Conservation (phyloP, 352 stramenopile genomes). For the Phytophthora tubulina region DNA sequence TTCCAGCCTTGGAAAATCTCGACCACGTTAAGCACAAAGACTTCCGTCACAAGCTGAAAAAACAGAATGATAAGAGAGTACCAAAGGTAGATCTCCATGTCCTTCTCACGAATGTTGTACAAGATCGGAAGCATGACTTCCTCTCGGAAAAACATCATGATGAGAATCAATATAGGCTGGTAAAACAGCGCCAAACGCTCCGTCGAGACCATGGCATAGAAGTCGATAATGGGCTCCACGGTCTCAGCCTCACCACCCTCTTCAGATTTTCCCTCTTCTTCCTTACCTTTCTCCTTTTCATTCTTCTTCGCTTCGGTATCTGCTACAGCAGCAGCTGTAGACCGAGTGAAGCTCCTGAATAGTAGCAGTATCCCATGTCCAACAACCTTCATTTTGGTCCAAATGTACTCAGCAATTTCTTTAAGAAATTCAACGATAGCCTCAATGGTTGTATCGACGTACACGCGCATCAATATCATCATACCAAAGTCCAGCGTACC, state of each 20-base stretch:
- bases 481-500: conserved; percentile 96
- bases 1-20: conserved; percentile 99
- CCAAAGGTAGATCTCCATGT: conserved; percentile 98
- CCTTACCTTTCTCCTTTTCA: conserved; percentile 50
- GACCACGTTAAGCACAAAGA: conserved; percentile 96
- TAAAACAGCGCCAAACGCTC: conserved; percentile 95
- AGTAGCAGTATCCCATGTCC: conserved; percentile 46
- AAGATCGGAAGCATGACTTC: conserved; percentile 94
- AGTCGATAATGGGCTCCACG: conserved; percentile 97
- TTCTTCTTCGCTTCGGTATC: conserved; percentile 47
- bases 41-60: conserved; percentile 95
- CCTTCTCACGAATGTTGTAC: conserved; percentile 97
- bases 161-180: conserved; percentile 93
- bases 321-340: conserved; percentile 39
- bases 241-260: conserved; percentile 86
- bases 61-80: conserved; percentile 96
- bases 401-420: conserved; percentile 47
- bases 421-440: conserved; percentile 75
- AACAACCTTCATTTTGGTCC: conserved; percentile 51
- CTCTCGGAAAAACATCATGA: conserved; percentile 96
- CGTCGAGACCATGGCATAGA: conserved; percentile 92
- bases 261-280: conserved; percentile 48
- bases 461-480: conserved; percentile 94
- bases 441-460: conserved; percentile 88
- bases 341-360: conserved; percentile 66